Base-by-base conservation (phyloP, 2,329 filamentous ascomycete genomes). In the Exutisphaerella laricina region DNA sequence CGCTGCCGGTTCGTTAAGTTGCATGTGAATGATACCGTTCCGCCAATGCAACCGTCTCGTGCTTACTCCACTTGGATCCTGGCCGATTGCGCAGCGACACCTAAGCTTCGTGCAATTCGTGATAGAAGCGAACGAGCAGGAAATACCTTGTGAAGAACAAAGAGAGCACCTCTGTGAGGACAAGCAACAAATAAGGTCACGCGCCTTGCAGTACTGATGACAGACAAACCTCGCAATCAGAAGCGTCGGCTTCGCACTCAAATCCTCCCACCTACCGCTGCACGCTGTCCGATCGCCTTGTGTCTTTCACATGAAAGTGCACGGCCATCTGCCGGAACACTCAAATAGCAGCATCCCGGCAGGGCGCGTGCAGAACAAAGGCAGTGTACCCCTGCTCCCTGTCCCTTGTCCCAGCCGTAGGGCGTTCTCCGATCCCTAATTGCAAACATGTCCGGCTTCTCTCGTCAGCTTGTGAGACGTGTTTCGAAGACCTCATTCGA, bases 271-370 rank as follows among this genome's bases (percentile, higher is more conserved):
- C 17, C 28, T 18, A 18, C 10, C 2, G 4, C 14, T 18, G 5
- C 30, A 33, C 30, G 30, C 30, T 18, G 16, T 18, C 29, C 29
- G 29, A 31, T 31, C 30, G 30, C 30, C 30, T 18, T 18, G 30
- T 10, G 30, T 18, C 30, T 33, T 18, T 33, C 30, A 33, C 30
- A 33, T 33, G 30, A 18, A 18, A 33, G 30, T 18, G 16, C 17
- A 33, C 16, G 30, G 6, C 30, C n/a, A n/a, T n/a, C n/a, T n/a
- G n/a, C 8, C n/a, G 25, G 16, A 18, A 18, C 20, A 18, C 30
- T 33, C 30, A 33, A 33, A 33, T 33, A 33, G 30, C 17, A 33
- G 20, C 30, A 33, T 31, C 13, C 29, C 29, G 29, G 29, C 29
- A 16, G 29, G 29, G 29, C 29, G 29, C 12, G 29, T 14, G 12